Percentiles rank a stretch among this genome's conserved stretches.
Conservation (phyloP, 768 basidiomycete species). For the Phlebiopsis flavidoalba region DNA sequence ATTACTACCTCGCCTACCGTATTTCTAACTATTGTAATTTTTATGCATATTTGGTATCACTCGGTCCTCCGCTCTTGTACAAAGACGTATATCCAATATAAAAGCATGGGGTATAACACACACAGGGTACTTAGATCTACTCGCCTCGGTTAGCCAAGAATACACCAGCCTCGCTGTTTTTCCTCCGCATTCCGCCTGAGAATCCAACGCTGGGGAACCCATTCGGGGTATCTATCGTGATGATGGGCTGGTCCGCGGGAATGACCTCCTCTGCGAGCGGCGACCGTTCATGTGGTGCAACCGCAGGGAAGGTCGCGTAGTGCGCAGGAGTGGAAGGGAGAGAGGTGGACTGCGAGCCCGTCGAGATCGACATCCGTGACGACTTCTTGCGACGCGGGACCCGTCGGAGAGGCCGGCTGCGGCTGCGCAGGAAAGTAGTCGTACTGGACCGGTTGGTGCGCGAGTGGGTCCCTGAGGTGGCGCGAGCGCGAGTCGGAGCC, state of each 20-base stretch:
- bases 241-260: neutral
- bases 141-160: slow-evolving; percentile 37
- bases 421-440: slow-evolving; percentile 18
- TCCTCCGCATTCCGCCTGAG: slow-evolving; percentile 22
- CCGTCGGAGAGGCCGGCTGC: slow-evolving; percentile 17
- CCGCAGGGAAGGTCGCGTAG: slow-evolving; percentile 28
- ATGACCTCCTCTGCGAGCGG: neutral
- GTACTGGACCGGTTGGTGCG: slow-evolving; percentile 21
- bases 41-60: neutral
- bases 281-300: slow-evolving; percentile 23
- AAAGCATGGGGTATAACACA: neutral
- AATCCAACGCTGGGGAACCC: slow-evolving; percentile 37
- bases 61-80: neutral
- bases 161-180: slow-evolving; percentile 30
- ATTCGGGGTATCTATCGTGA: slow-evolving; percentile 4
- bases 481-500: slow-evolving; percentile 60
- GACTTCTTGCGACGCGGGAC: slow-evolving; percentile 15
- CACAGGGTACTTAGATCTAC: slow-evolving; percentile 6
- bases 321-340: slow-evolving; percentile 36
- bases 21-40: neutral
- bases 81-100: neutral
- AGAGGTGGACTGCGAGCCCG: slow-evolving; percentile 33
- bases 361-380: slow-evolving; percentile 15
- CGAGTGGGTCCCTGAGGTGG: slow-evolving; percentile 47
- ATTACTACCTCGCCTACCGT: neutral